Evolutionary conservation across 176 grass and related monocot genomes (phyloP), one percentile per base, ranked within the genome.

Genomic region (Triticum turgidum): DNA sequence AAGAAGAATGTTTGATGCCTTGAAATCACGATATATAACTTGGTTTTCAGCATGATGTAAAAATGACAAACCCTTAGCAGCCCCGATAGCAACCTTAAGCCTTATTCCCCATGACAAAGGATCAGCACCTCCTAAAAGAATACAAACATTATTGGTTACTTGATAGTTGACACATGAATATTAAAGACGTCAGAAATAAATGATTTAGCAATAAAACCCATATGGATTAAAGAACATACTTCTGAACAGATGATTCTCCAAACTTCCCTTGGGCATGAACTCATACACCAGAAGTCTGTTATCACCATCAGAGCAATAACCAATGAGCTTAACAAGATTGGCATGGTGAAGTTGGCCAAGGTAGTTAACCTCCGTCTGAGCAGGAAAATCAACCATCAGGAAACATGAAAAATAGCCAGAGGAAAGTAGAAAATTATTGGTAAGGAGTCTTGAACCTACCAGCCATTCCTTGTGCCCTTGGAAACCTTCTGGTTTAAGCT

Each of bases 1-100:
- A n/a, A 99, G 97, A 4, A 99, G 94, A 83, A 99, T 93, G 82
- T 99, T 99, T 18, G 97, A 99, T 77, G 97, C 94, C 87, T 99
- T 99, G 71, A 99, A 94, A 93, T 99, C 97, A 7, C 97, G 94
- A 78, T 97, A 99, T 91, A 99, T 99, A 61, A 99, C 89, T 94
- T 94, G 90, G 51, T 88, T 88, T 84, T 99, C 90, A 24, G 92
- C 88, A 77, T 98, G 87, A 66, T 99, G 97, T 82, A 99, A 86
- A 90, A 99, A 99, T 37, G 97, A 90, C 63, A 99, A 91, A 56
- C 97, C 97, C 88, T 88, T 97, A 83, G 97, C 97, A 66, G 94
- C 92, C 75, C 92, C 97, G 51, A 97, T 90, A 34, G 97, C 94
- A 73, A 99, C 94, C 64, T 99, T 99, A 17, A 99, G 88, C 85